A percentile compares a stretch with the other conserved stretches of the same genome.
These are phyloP conservation scores for Saccharomycopsis selenospora DNA, from an alignment of 805 yeast genomes.

Conservation along the genomic window DNA sequence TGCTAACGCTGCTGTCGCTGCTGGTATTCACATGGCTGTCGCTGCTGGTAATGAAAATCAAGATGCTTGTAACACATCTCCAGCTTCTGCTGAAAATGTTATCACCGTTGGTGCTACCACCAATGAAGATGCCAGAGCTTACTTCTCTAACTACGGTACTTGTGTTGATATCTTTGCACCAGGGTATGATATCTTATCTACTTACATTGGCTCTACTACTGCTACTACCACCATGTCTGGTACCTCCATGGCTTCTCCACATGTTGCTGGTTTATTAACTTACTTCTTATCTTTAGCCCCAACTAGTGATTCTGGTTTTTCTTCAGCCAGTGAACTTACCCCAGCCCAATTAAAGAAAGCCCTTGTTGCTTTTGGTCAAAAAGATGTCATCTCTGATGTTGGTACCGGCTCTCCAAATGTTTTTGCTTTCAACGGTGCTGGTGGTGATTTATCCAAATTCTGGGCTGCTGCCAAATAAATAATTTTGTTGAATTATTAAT, in stretches of 20 bases:
- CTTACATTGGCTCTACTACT: constrained; percentile 44
- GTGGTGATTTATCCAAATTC: constrained; percentile 44
- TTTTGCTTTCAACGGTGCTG: constrained; percentile 56
- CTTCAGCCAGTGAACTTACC: constrained; percentile 37
- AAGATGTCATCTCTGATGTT: constrained; percentile 39
- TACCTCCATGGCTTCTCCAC: constrained; percentile 60
- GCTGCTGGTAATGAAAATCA: constrained; percentile 58
- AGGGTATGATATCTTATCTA: constrained; percentile 48
- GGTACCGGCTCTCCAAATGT: constrained; percentile 47
- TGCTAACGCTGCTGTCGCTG: constrained; percentile 49
- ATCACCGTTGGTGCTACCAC: constrained; percentile 47
- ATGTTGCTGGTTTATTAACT: constrained; percentile 47
- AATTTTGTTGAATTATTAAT: constrained; percentile 6
- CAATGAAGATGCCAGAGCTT: constrained; percentile 38
- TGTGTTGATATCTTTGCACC: constrained; percentile 50
- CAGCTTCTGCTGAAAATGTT: constrained; percentile 49
- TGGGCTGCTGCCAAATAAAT: constrained; percentile 30
- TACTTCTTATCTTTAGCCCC: constrained; percentile 53
- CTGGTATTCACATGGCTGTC: constrained; percentile 53
- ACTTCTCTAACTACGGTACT: constrained; percentile 47
- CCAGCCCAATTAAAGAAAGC: constrained; percentile 49
- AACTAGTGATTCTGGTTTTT: constrained; percentile 41
- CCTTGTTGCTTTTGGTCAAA: constrained; percentile 45
- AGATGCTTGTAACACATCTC: constrained; percentile 53
- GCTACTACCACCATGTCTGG: constrained; percentile 51